Evolutionary conservation across 2,329 filamentous ascomycete genomes (phyloP).

Genomic region (Cladosporium austrohemisphaericum): DNA sequence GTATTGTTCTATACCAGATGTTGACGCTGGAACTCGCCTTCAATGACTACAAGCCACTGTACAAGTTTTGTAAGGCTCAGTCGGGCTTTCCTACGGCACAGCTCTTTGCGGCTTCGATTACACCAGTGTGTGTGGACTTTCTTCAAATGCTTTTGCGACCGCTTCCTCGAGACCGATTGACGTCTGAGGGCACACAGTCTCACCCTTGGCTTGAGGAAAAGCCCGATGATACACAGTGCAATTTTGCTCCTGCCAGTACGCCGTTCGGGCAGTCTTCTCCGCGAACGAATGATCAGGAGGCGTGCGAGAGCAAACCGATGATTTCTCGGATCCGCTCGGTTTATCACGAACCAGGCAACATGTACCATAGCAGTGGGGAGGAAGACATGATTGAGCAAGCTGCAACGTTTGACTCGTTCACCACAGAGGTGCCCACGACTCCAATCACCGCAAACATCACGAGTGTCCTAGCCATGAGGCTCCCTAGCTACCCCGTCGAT

Average conservation of each 20-base stretch:
- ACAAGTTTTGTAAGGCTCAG: background rate
- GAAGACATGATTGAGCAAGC: no score
- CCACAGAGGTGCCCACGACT: no score
- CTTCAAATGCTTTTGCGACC: background rate
- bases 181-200: background rate
- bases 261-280: no score
- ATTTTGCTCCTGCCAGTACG: background rate
- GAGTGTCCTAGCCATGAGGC: no score
- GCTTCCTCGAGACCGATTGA: background rate
- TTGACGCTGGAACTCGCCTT: background rate
- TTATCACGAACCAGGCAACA: no score
- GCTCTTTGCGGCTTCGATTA: background rate
- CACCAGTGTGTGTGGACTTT: background rate
- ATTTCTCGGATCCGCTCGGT: no score
- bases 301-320: no score
- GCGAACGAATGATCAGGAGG: no score
- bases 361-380: no score
- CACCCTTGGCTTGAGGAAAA: background rate
- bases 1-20: slow-evolving; percentile 1
- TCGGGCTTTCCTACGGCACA: background rate
- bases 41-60: background rate
- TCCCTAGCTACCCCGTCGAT: no score
- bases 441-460: no score
- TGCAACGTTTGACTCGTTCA: no score
- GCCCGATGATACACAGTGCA: background rate